Evolutionary conservation across 2,329 filamentous ascomycete genomes (phyloP), one percentile per base, ranked within the genome.

Genomic region (Coniella lustricola): DNA sequence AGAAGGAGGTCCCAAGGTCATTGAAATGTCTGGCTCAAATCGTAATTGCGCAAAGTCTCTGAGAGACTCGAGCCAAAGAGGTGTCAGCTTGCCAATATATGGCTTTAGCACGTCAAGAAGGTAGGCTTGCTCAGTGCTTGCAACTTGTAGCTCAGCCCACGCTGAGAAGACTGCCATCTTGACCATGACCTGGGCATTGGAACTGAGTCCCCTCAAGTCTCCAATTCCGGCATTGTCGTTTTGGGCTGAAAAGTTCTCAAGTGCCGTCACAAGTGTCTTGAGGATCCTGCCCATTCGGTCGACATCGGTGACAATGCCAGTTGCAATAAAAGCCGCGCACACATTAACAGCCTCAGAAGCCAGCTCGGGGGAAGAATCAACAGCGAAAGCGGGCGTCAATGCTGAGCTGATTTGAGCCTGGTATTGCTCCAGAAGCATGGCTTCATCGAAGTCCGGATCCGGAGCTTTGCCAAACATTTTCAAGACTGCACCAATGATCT

Each of bases 221-320:
- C 93, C 93, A 61, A 98, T 97, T 18, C 88, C 82, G 1, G 87
- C 88, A 37, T 84, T 85, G 58, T 94, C 87, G 1, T 79, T 75
- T 53, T 94, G 87, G 39, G 77, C 82, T 2, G 88, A 88, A 60
- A 97, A 95, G 65, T 91, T 95, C 60, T 97, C 91, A 1, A 98
- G 75, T 0, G 90, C 90, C 37, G 85, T 84, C 5, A 96, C 87
- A 2, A 98, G 76, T 1, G 95, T 85, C 69, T 96, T 97, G 49
- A 98, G 76, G 46, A 98, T 98, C 49, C 93, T 85, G 18, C 93
- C 93, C 93, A 98, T 98, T n/a, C 93, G 82, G 57, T 98, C 94
- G 8, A 97, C 82, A 65, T 97, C 93, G 0, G 90, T 96, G 8
- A 98, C 93, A 48, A 98, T 97, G 13, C 93, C 93, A 0, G 91